Evolutionary conservation across 768 basidiomycete species (phyloP).

Genomic region (Lentinula guzmanii): DNA sequence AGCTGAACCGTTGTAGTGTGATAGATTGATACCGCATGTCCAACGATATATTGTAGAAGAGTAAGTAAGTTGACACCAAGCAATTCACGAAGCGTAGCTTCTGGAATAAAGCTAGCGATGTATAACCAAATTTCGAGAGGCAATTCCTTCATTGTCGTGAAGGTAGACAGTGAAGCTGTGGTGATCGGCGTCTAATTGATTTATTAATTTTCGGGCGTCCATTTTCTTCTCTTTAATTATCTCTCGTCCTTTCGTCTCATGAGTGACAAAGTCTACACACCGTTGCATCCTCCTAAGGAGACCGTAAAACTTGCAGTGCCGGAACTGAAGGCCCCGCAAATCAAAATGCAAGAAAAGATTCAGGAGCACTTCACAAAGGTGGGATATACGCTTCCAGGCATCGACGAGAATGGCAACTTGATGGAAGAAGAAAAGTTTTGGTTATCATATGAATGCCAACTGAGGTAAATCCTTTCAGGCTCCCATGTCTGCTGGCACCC

Average conservation of each 20-base stretch:
- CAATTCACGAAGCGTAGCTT: slow-evolving; percentile 18
- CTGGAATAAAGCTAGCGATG: slow-evolving; percentile 21
- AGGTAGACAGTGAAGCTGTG: neutral
- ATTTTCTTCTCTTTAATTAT: neutral
- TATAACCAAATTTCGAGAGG: slow-evolving; percentile 29
- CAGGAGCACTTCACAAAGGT: slow-evolving; percentile 52
- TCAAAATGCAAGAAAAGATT: slow-evolving; percentile 46
- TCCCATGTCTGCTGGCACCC: neutral
- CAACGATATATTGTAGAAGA: slow-evolving; percentile 26
- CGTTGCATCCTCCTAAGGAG: slow-evolving; percentile 10
- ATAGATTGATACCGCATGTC: slow-evolving; percentile 21
- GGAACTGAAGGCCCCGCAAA: slow-evolving; percentile 35
- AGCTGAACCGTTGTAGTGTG: slow-evolving; percentile 17
- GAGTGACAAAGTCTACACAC: slow-evolving; percentile 24
- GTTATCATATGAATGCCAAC: slow-evolving; percentile 72
- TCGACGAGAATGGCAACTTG: slow-evolving; percentile 37
- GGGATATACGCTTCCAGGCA: slow-evolving; percentile 47
- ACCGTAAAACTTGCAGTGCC: neutral
- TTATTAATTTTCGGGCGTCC: neutral
- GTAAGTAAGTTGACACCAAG: slow-evolving; percentile 24
- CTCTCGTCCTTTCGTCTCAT: neutral
- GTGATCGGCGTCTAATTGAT: neutral
- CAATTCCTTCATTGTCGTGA: slow-evolving; percentile 8
- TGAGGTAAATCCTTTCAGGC: slow-evolving; percentile 35
- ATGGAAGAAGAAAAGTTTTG: slow-evolving; percentile 71